Conservation (phyloP, 2,329 filamentous ascomycete species). For the Curvularia lunata region DNA sequence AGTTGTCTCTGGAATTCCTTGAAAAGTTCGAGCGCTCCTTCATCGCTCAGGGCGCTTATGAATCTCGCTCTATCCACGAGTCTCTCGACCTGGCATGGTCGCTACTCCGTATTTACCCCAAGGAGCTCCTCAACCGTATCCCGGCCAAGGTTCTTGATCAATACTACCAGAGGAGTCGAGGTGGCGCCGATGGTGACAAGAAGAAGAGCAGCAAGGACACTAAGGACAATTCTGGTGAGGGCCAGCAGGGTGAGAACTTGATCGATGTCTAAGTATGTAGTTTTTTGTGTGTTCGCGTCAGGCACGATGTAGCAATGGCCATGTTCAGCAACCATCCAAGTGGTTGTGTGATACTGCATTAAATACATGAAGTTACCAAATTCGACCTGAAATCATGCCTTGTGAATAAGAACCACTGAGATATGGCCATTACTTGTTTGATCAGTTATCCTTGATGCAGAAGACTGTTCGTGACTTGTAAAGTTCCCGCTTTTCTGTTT, state of each 20-base stretch:
- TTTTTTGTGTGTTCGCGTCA: conserved; percentile 8
- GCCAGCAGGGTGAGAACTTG: conserved; percentile 46
- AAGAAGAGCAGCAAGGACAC: conserved; percentile 51
- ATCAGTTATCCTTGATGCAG: not conserved
- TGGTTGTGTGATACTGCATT: conserved; percentile 23
- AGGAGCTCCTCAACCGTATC: conserved; percentile 91
- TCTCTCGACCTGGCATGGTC: conserved; percentile 97
- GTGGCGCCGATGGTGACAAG: conserved; percentile 45
- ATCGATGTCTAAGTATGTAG: conserved; percentile 45
- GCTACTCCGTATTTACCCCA: conserved; percentile 94
- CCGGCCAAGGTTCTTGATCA: conserved; percentile 61
- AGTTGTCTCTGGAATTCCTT: conserved; percentile 95
- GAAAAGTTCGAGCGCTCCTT: conserved; percentile 98
- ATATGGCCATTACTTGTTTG: not conserved
- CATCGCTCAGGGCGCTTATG: conserved; percentile 90
- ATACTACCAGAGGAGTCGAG: conserved; percentile 56
- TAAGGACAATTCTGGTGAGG: conserved; percentile 50
- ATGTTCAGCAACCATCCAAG: conserved; percentile 22
- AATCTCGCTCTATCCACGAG: conserved; percentile 89
- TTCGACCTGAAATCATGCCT: not conserved
- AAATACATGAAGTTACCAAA: conserved; percentile 27
- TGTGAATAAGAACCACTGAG: not conserved
- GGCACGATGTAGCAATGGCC: conserved; percentile 10
- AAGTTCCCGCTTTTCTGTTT: not conserved
- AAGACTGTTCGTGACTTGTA: too few relatives aligned